Base-by-base conservation (phyloP, 768 basidiomycete species). In the Naganishia randhawae region DNA sequence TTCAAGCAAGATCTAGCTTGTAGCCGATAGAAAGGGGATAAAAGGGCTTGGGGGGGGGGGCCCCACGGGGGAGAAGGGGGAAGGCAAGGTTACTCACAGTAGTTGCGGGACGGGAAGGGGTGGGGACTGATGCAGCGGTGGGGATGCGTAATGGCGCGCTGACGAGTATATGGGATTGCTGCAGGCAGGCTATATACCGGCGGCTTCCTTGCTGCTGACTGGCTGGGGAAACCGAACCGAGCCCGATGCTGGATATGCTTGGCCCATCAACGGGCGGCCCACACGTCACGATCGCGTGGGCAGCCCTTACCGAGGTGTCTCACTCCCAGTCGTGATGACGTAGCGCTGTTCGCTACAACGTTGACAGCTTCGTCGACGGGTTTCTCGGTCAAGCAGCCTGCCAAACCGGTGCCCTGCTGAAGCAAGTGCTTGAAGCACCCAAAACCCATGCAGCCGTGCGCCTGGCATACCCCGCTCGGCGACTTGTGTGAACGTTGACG, bases 1-100 rank as follows among this genome's bases (percentile, higher is more conserved):
- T 48, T 48, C 45, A 48, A 48, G 45, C 45, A 48, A 17, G 45
- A 48, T 48, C 45, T 48, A 48, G n/a, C 45, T 48, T 22, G n/a
- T 13, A 22, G n/a, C 45, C 45, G n/a, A 48, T 48, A 22, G 45
- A 48, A 48, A 48, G 45, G 45, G 45, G 25, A 48, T 48, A 22
- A 48, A 48, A 48, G 45, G 45, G 45, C 3, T 48, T 22, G 45
- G 19, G 11, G n/a, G n/a, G 19, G 7, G 25, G 25, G 25, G 45
- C n/a, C n/a, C 1, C 7, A n/a, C 7, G 45, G n/a, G 25, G 19
- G 4, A 13, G 13, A 48, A 48, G 25, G 11, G 45, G 45, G 11
- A 48, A 3, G 1, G 45, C 45, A 11, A 48, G 45, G n/a, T 22
- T 48, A 48, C 45, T 48, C 45, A 48, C 45, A 22, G n/a, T n/a